These are phyloP conservation scores for Phytophthora syringae DNA, from an alignment of 352 stramenopile species.

Conservation along the genomic window DNA sequence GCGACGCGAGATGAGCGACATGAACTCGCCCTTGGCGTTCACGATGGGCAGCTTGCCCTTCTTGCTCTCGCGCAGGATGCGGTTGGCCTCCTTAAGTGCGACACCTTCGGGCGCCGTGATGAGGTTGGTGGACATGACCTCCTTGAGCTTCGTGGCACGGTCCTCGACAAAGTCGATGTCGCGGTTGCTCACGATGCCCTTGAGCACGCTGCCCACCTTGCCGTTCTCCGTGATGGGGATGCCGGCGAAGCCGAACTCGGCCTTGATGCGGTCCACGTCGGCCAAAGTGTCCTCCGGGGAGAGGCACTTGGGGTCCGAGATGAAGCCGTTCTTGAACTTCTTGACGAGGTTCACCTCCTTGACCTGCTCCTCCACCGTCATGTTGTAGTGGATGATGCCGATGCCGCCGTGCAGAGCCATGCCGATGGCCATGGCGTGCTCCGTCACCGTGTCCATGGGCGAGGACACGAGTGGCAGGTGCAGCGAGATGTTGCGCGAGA, in stretches of 20 bases:
- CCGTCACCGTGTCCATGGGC: constrained; percentile 99
- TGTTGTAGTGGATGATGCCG: constrained; percentile 99
- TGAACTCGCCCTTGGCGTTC: constrained; percentile 97
- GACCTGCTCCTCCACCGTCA: constrained; percentile 97
- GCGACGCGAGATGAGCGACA: constrained; percentile 98
- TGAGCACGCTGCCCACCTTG: constrained; percentile 96
- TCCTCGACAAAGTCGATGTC: constrained; percentile 99
- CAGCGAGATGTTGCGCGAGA: constrained; percentile 95
- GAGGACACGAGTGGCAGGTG: constrained; percentile 97
- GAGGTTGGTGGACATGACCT: constrained; percentile 92
- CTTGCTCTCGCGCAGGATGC: constrained; percentile 98
- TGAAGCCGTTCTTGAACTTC: constrained; percentile 99
- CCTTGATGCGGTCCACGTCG: constrained; percentile 97
- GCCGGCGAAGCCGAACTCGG: constrained; percentile 96
- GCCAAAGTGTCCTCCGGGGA: constrained; percentile 95
- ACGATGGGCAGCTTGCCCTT: constrained; percentile 99
- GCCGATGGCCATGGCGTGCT: constrained; percentile 99
- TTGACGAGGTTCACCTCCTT: constrained; percentile 96
- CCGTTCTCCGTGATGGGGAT: constrained; percentile 99
- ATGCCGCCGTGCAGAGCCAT: constrained; percentile 99
- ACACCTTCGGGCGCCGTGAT: constrained; percentile 96
- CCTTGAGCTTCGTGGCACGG: constrained; percentile 78
- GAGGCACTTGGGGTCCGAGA: constrained; percentile 97
- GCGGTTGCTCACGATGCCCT: constrained; percentile 99
- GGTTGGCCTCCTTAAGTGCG: constrained; percentile 96